phyloP scores from a whole-genome alignment of 805 yeast species.

The Wickerhamomyces hampshirensis region DNA sequence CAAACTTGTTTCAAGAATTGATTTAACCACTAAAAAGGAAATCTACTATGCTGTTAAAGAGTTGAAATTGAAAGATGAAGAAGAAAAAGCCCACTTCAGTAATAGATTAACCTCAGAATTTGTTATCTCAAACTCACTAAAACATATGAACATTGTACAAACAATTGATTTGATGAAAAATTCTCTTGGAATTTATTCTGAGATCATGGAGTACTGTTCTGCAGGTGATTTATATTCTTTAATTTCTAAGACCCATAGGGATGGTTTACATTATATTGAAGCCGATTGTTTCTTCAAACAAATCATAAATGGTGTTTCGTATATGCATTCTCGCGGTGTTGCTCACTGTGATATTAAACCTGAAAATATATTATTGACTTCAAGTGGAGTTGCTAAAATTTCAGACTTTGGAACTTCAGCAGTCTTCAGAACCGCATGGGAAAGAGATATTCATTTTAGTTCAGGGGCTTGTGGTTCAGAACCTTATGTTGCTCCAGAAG shows the following conservation, averaged over 20 bases:
- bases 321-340: conserved; percentile 87
- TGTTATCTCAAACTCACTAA: conserved; percentile 75
- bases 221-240: conserved; percentile 75
- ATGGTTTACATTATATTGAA: conserved; percentile 55
- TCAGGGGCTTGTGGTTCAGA: conserved; percentile 83
- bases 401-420: conserved; percentile 91
- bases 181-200: conserved; percentile 66
- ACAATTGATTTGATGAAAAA: conserved; percentile 79
- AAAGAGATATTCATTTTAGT: conserved; percentile 59
- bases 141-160: conserved; percentile 70
- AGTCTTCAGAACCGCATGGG: conserved; percentile 90
- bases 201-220: conserved; percentile 94
- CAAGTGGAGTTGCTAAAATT: conserved; percentile 60
- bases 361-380: conserved; percentile 72
- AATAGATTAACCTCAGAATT: conserved; percentile 91
- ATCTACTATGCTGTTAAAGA: conserved; percentile 92
- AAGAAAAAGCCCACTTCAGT: conserved; percentile 92
- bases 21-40: conserved; percentile 71
- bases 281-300: conserved; percentile 91
- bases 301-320: conserved; percentile 71
- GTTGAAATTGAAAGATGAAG: conserved; percentile 93
- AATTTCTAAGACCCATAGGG: conserved; percentile 45
- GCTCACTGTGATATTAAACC: conserved; percentile 93
- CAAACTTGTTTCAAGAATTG: conserved; percentile 85
- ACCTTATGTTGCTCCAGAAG: conserved; percentile 93